These are phyloP conservation scores for Suillus alpinus DNA, from an alignment of 768 basidiomycete species.

Conservation along the genomic window DNA sequence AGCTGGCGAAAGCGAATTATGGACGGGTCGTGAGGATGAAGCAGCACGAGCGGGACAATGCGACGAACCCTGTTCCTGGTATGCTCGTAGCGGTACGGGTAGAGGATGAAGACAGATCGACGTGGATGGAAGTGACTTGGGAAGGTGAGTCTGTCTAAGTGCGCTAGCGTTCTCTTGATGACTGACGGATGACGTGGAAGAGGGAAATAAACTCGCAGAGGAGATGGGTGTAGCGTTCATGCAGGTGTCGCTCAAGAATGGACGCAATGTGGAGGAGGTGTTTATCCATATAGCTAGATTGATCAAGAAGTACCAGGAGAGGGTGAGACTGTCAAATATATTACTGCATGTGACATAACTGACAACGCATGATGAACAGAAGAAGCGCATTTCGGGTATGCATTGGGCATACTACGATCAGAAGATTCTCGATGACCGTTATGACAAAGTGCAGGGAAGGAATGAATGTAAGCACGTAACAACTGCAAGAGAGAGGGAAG, in stretches of 20 bases:
- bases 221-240: neutral
- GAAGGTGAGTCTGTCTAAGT: neutral
- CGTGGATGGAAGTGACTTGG: conserved; percentile 2
- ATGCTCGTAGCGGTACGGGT: neutral
- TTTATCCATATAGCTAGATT: conserved; percentile 1
- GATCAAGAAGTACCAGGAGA: neutral
- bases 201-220: neutral
- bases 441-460: neutral
- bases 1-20: conserved; percentile 1
- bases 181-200: neutral
- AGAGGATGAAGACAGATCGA: neutral
- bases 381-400: neutral
- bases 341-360: neutral
- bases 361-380: neutral
- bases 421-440: neutral
- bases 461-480: neutral
- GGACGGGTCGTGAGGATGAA: neutral
- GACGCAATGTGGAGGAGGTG: neutral
- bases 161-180: neutral
- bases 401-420: conserved; percentile 1
- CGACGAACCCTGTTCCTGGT: neutral
- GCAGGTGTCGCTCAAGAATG: conserved; percentile 2
- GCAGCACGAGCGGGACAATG: neutral
- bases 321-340: neutral
- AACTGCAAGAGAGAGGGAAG: neutral